Evolutionary conservation across 2,329 filamentous ascomycete species (phyloP), one percentile per base, ranked within the genome.

Genomic region (Aspergillus persii): DNA sequence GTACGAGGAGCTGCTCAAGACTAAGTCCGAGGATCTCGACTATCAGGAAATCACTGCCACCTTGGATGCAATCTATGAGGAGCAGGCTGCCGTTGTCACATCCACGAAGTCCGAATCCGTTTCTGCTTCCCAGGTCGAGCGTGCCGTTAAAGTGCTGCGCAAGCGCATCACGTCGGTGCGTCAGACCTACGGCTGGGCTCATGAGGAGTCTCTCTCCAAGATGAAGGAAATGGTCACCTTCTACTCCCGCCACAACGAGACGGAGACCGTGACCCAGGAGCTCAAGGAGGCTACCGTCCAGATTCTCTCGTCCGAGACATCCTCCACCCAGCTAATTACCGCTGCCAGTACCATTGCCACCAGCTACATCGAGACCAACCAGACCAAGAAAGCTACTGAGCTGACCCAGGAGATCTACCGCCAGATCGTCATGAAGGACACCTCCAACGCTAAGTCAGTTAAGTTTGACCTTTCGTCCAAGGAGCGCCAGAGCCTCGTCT

Each of bases 351-450:
- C 69, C 46, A 77, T 78, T 59, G 76, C 73, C 0, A 63, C 69
- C 12, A 73, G 70, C 59, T 78, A 77, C 58, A 72, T 77, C 41
- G 65, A 66, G 5, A 63, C 68, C 4, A 67, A 69, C 26, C 72
- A 76, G 60, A 63, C 69, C 2, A 60, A 71, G 12, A 70, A 71
- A 58, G 76, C 70, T 0, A 66, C 63, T 1, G 71, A 76, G 59
- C 56, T 78, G 8, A 62, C 66, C 3, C 62, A 77, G 23, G 76
- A 77, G 61, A 64, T 78, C 6, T 77, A 77, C 56, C 72, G 73
- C 50, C 74, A 78, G 60, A 64, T 77, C n/a, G 61, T 77, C n/a
- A 68, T 72, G 58, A 76, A 74, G 60, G 74, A 77, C 30, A 72
- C 68, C 3, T 68, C 71, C 15, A 54, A 64, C n/a, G 74, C 77